phyloP scores from a whole-genome alignment of 2,329 filamentous ascomycete genomes.

The Monilinia fructicola region DNA sequence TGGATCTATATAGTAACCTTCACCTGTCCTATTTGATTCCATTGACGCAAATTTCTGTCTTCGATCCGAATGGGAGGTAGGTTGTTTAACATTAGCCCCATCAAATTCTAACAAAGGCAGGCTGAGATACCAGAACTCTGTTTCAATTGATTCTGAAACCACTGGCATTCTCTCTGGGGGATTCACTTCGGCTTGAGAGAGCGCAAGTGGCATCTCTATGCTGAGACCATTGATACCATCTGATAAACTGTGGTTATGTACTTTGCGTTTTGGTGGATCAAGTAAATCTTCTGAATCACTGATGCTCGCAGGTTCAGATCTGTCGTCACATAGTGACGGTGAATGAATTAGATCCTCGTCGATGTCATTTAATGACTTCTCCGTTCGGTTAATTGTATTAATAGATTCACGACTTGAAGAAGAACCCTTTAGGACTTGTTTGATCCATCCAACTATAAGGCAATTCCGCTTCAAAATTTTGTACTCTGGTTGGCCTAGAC shows the following conservation, averaged over 20 bases:
- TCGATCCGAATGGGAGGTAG: not conserved
- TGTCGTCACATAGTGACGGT: not conserved
- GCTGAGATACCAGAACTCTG: not conserved
- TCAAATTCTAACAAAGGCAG: not conserved
- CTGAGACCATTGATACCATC: not conserved
- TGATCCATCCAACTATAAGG: not conserved
- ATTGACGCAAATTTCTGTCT: not conserved
- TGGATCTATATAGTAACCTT: not conserved
- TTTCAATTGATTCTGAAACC: not conserved
- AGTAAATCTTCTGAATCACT: not conserved
- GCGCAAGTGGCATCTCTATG: not conserved
- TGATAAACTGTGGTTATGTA: not conserved
- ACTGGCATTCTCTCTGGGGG: not conserved
- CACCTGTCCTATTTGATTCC: too few species aligned
- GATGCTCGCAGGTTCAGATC: not conserved
- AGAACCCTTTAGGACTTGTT: not conserved
- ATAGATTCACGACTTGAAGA: not conserved
- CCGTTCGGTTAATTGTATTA: not conserved
- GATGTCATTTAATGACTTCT: not conserved
- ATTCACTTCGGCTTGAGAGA: not conserved
- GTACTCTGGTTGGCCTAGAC: not conserved
- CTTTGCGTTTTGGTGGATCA: not conserved
- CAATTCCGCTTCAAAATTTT: not conserved
- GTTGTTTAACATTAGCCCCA: not conserved
- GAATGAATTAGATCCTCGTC: not conserved